These are phyloP conservation scores for Leptographium galeiforme DNA, from an alignment of 2,329 filamentous ascomycete species.

Conservation along the genomic window DNA sequence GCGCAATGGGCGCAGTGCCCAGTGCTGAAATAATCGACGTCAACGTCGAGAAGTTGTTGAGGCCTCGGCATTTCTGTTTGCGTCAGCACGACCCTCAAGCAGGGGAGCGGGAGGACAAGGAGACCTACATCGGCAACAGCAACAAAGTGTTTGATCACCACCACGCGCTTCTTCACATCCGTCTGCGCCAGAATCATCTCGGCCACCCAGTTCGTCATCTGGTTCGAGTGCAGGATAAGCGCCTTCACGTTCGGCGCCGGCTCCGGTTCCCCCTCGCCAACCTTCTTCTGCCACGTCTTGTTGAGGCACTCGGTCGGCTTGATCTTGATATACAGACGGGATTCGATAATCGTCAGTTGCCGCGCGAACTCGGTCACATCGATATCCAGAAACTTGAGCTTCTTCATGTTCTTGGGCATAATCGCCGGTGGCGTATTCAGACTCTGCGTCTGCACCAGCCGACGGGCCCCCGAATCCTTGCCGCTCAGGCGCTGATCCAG, in stretches of 20 bases:
- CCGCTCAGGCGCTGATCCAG: constrained; percentile 81
- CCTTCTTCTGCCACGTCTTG: constrained; percentile 98
- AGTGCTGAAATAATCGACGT: constrained; percentile 96
- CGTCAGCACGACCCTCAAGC: constrained; percentile 9
- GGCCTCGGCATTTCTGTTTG: constrained; percentile 71
- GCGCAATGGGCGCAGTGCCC: constrained; percentile 86
- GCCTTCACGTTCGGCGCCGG: constrained; percentile 91
- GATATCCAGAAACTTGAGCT: constrained; percentile 95
- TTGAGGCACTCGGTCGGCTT: constrained; percentile 92
- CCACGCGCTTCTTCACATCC: constrained; percentile 89
- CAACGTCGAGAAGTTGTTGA: constrained; percentile 96
- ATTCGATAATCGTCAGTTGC: constrained; percentile 94
- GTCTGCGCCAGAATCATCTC: constrained; percentile 95
- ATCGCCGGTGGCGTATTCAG: constrained; percentile 76
- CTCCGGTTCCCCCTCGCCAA: constrained; percentile 66
- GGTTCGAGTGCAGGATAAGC: constrained; percentile 92
- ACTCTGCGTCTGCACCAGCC: constrained; percentile 75
- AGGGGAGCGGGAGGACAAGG: not conserved
- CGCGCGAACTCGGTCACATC: constrained; percentile 94
- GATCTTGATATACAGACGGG: constrained; percentile 86
- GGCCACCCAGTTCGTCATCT: constrained; percentile 98
- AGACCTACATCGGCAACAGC: constrained; percentile 76
- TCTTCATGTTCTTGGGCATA: constrained; percentile 98
- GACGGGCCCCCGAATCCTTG: constrained; percentile 74
- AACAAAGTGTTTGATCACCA: constrained; percentile 98